These are phyloP conservation scores for Akebia trifoliata DNA, from an alignment of 164 flowering plant genomes.

Conservation along the genomic window DNA sequence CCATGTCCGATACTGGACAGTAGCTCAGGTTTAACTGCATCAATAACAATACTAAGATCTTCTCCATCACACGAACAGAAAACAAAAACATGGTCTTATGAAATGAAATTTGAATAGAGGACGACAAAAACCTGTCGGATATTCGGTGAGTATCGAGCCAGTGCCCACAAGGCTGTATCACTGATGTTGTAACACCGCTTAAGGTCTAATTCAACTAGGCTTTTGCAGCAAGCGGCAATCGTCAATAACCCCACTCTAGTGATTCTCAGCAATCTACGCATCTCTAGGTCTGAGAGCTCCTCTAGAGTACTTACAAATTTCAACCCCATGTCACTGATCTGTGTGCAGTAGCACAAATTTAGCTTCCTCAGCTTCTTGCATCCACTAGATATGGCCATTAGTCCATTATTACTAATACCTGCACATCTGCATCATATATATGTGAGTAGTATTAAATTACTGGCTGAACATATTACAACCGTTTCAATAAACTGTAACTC, in stretches of 20 bases:
- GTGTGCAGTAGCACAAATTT: slow-evolving; percentile 56
- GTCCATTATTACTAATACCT: slow-evolving; percentile 56
- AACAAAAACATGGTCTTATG: slow-evolving; percentile 1
- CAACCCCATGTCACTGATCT: slow-evolving; percentile 52
- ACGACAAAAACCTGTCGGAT: slow-evolving; percentile 73
- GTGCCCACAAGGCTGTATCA: slow-evolving; percentile 60
- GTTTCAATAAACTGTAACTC: too few species aligned
- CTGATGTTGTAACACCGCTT: slow-evolving; percentile 49
- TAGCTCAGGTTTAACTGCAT: slow-evolving; percentile 60
- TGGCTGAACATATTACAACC: too few species aligned
- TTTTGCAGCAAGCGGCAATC: slow-evolving; percentile 54
- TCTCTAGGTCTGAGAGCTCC: slow-evolving; percentile 53
- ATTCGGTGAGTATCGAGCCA: slow-evolving; percentile 47
- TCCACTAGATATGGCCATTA: slow-evolving; percentile 50
- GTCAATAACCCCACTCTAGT: slow-evolving; percentile 47
- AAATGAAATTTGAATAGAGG: too few species aligned
- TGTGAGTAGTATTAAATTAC: too few species aligned
- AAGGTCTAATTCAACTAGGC: slow-evolving; percentile 51
- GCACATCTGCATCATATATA: slow-evolving; percentile 63
- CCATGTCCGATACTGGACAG: slow-evolving; percentile 49
- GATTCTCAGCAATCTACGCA: slow-evolving; percentile 46
- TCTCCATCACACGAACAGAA: too few species aligned
- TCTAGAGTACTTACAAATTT: slow-evolving; percentile 34
- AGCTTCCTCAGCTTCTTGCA: slow-evolving; percentile 59
- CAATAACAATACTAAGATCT: background rate